These are phyloP conservation scores for Calonectria hongkongensis DNA, from an alignment of 2,329 filamentous ascomycete genomes.

Conservation along the genomic window DNA sequence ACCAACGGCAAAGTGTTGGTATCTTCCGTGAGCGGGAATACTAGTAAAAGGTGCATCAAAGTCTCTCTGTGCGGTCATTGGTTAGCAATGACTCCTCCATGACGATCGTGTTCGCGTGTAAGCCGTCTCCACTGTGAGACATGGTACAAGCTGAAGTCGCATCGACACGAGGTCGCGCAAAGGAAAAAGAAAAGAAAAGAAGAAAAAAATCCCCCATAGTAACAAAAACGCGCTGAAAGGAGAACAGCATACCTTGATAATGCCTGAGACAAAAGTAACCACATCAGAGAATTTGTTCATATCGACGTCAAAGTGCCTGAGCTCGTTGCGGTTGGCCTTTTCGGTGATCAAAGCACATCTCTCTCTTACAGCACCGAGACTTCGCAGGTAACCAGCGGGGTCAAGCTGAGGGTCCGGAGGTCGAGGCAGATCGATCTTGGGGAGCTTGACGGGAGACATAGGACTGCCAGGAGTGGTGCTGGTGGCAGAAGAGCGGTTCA, in stretches of 20 bases:
- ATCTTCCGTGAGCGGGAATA: conserved; percentile 91
- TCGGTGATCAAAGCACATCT: conserved; percentile 83
- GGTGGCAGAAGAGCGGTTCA: conserved; percentile 71
- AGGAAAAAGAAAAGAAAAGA: background rate
- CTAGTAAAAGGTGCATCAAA: conserved; percentile 72
- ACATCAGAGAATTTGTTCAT: conserved; percentile 89
- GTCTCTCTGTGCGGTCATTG: conserved; percentile 64
- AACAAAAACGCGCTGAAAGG: background rate
- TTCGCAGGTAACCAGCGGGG: conserved; percentile 92
- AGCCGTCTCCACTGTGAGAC: background rate
- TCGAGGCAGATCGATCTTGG: conserved; percentile 87
- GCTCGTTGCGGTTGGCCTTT: conserved; percentile 84
- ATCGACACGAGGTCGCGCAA: conserved; percentile 18
- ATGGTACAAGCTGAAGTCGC: conserved; percentile 6
- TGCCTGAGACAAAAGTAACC: conserved; percentile 90
- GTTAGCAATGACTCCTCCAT: conserved; percentile 34
- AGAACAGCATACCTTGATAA: conserved; percentile 85
- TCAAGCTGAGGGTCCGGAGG: conserved; percentile 92
- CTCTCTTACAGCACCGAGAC: conserved; percentile 91
- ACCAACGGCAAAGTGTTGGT: conserved; percentile 90
- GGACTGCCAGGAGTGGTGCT: conserved; percentile 69
- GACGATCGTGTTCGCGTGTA: background rate
- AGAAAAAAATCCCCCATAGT: background rate
- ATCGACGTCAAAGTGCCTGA: conserved; percentile 93
- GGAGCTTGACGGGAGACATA: conserved; percentile 73